Evolutionary conservation across 495 filamentous ascomycete genomes (phyloP).

Genomic region (Penicillium pulvis): DNA sequence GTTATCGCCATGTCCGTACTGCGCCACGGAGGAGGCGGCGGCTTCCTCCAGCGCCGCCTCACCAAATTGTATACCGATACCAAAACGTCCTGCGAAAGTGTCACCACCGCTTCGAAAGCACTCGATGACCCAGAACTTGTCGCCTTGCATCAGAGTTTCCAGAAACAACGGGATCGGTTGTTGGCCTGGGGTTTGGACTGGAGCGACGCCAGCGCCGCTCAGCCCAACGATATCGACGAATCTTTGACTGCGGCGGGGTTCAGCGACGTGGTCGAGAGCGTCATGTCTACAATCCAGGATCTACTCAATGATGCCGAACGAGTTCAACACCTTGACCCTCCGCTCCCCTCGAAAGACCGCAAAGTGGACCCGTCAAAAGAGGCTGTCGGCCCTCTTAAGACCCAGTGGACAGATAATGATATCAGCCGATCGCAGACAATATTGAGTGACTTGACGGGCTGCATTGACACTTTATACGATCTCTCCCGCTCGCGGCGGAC

Average conservation of each 20-base stretch:
- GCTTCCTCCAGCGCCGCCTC: constrained; percentile 65
- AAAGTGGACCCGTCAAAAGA: constrained; percentile 41
- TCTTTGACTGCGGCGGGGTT: constrained; percentile 80
- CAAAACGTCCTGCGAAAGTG: constrained; percentile 82
- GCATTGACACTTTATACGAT: constrained; percentile 88
- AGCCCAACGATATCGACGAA: constrained; percentile 82
- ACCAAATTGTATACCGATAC: constrained; percentile 92
- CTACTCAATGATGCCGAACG: constrained; percentile 82
- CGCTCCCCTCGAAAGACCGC: constrained; percentile 41
- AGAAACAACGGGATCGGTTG: constrained; percentile 62
- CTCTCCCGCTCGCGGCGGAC: constrained; percentile 71
- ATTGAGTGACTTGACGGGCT: constrained; percentile 74
- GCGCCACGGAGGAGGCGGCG: constrained; percentile 46
- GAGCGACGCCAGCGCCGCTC: constrained; percentile 68
- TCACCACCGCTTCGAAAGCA: constrained; percentile 68
- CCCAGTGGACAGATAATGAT: constrained; percentile 53
- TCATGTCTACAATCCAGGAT: constrained; percentile 87
- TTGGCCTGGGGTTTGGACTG: constrained; percentile 90
- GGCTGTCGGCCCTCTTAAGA: constrained; percentile 39
- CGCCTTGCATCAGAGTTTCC: constrained; percentile 57
- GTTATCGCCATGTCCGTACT: constrained; percentile 50
- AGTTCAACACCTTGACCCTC: constrained; percentile 61
- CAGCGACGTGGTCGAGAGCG: constrained; percentile 83
- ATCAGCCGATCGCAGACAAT: constrained; percentile 58
- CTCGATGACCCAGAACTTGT: constrained; percentile 56